Evolutionary conservation across 495 filamentous ascomycete genomes (phyloP).

Genomic region (Amphirosellinia nigrospora): DNA sequence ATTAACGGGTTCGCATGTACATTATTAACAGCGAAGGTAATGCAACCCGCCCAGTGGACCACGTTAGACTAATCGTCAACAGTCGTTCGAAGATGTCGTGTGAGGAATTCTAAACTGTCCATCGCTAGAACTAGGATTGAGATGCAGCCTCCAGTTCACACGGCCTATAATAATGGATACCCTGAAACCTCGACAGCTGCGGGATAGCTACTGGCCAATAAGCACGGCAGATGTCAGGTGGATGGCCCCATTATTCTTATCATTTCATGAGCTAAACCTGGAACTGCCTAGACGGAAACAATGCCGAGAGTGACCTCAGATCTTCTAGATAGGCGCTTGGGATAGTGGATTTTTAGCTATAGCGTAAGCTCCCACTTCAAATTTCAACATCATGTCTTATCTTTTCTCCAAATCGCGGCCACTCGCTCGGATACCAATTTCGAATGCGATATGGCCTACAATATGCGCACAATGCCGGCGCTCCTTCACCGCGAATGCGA

Average conservation of each 20-base stretch:
- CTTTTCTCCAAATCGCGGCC: constrained; percentile 19
- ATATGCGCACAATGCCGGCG: constrained; percentile 54
- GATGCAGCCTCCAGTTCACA: constrained; percentile 8
- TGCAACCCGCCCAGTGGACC: not conserved
- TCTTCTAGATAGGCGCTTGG: not conserved
- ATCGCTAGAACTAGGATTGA: not conserved
- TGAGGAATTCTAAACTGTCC: not conserved
- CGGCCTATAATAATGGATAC: constrained; percentile 1
- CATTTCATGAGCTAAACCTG: not conserved
- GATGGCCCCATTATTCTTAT: not conserved
- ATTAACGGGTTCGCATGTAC: too few species aligned
- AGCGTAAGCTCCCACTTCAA: not conserved
- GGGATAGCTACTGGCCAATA: constrained; percentile 11
- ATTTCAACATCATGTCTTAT: constrained; percentile 27
- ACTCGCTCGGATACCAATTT: constrained; percentile 22
- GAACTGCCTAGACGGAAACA: not conserved
- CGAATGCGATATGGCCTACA: constrained; percentile 22
- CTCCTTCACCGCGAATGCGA: constrained; percentile 59
- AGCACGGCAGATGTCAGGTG: not conserved
- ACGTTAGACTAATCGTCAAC: not conserved
- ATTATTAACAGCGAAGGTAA: not conserved
- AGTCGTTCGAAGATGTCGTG: not conserved
- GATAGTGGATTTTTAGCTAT: constrained; percentile 5
- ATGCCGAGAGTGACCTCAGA: constrained; percentile 13
- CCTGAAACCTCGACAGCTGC: constrained; percentile 20